Percentiles rank a stretch among this genome's conserved stretches.
These are phyloP conservation scores for Calonectria montana DNA, from an alignment of 2,329 filamentous ascomycete genomes.

Conservation along the genomic window DNA sequence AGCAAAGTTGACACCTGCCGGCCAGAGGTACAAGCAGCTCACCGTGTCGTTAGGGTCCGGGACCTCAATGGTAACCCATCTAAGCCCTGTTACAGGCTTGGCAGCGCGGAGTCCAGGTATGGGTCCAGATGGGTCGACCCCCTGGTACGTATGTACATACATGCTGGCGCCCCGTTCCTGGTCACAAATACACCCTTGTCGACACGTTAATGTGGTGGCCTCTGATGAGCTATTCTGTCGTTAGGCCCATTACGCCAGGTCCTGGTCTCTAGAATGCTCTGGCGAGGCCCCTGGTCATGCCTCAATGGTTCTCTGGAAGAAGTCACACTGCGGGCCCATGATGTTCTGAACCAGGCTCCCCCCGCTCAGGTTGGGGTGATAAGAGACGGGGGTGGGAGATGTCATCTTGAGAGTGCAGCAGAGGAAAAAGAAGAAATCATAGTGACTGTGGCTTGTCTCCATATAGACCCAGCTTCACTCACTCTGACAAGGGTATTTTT, in stretches of 20 bases:
- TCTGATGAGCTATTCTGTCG: conserved; percentile 26
- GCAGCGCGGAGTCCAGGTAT: conserved; percentile 32
- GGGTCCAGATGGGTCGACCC: conserved; percentile 30
- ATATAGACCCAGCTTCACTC: conserved; percentile 35
- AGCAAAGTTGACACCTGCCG: conserved; percentile 27
- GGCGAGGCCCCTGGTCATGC: conserved; percentile 28
- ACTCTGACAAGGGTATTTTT: conserved; percentile 36
- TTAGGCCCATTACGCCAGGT: conserved; percentile 31
- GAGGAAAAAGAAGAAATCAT: conserved; percentile 37
- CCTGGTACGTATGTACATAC: conserved; percentile 28
- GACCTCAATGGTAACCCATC: conserved; percentile 30
- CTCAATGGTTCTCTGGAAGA: conserved; percentile 24
- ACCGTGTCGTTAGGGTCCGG: conserved; percentile 36
- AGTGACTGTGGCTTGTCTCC: conserved; percentile 38
- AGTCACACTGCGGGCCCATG: conserved; percentile 30
- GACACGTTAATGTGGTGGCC: conserved; percentile 37
- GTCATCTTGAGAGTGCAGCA: conserved; percentile 33
- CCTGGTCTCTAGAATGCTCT: conserved; percentile 33
- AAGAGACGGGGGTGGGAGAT: conserved; percentile 37
- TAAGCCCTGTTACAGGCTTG: conserved; percentile 41
- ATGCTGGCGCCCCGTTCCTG: conserved; percentile 32
- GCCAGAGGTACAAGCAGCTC: conserved; percentile 41
- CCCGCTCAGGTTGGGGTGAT: conserved; percentile 41
- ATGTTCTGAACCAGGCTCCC: conserved; percentile 26
- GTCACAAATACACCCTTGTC: conserved; percentile 33